Evolutionary conservation across 2,329 filamentous ascomycete species (phyloP).

Genomic region (Teratosphaeria epicoccoides): DNA sequence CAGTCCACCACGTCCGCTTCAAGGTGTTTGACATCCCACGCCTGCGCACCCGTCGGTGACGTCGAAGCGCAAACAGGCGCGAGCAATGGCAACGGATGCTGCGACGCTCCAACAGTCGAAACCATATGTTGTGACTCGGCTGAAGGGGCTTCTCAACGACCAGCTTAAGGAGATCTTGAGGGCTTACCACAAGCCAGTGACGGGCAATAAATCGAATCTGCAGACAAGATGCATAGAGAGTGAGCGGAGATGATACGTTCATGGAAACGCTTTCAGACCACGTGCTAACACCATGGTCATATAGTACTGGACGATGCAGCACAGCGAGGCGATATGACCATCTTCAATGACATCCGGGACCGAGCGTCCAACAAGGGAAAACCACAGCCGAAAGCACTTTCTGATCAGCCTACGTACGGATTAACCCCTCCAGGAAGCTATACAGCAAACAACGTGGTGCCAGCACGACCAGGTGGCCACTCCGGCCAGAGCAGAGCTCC

Average conservation of each 20-base stretch:
- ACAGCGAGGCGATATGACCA: slow-evolving; percentile 23
- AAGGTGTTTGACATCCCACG: neutral
- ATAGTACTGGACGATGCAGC: slow-evolving; percentile 31
- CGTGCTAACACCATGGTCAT: slow-evolving; percentile 5
- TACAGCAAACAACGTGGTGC: slow-evolving; percentile 6
- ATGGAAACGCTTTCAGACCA: neutral
- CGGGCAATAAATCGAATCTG: slow-evolving; percentile 74
- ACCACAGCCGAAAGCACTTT: slow-evolving; percentile 18
- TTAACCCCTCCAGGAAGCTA: neutral
- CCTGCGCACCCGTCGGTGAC: neutral
- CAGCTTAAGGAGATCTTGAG: slow-evolving; percentile 70
- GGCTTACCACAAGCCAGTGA: slow-evolving; percentile 62
- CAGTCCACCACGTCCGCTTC: neutral
- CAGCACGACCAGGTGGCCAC: slow-evolving; percentile 3
- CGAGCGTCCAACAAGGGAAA: slow-evolving; percentile 32
- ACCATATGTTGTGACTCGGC: slow-evolving; percentile 15
- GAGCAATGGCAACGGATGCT: neutral
- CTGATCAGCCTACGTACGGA: slow-evolving; percentile 4
- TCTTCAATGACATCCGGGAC: slow-evolving; percentile 30
- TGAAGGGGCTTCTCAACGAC: slow-evolving; percentile 47
- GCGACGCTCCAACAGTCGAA: neutral
- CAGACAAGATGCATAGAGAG: slow-evolving; percentile 67
- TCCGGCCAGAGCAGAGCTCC: slow-evolving; percentile 7
- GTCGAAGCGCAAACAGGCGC: neutral
- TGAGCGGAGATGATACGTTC: slow-evolving; percentile 41